Conservation (phyloP, 176 grass and related monocot species). For the Hyparrhenia diplandra region DNA sequence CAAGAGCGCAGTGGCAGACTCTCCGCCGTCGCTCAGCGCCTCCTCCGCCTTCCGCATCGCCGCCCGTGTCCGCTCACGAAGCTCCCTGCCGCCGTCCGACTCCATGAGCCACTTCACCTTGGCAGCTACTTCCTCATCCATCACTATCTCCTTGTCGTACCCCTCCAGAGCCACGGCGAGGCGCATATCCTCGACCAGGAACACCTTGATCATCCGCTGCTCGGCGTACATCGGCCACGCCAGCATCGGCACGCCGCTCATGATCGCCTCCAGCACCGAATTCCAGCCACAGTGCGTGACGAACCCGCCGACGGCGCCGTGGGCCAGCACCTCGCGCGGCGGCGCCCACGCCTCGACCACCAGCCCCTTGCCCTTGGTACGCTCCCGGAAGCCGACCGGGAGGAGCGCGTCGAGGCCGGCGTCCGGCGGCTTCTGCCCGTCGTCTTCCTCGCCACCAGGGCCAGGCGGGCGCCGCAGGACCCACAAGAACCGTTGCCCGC, state of each 20-base stretch:
- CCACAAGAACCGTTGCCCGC: constrained; percentile 29
- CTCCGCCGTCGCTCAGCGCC: constrained; percentile 8
- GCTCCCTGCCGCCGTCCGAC: constrained; percentile 2
- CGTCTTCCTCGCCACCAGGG: background rate
- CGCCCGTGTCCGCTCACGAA: background rate
- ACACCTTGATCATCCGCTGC: constrained; percentile 27
- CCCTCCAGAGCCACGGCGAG: constrained; percentile 19
- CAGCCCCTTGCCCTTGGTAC: constrained; percentile 14
- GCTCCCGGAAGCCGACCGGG: constrained; percentile 26
- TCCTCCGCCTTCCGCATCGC: constrained; percentile 1
- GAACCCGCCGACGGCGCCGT: constrained; percentile 29
- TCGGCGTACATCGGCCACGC: constrained; percentile 28
- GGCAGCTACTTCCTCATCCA: constrained; percentile 19
- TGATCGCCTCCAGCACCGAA: constrained; percentile 23
- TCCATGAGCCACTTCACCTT: constrained; percentile 37
- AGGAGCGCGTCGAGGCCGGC: background rate
- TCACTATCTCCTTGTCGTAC: background rate
- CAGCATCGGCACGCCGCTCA: constrained; percentile 27
- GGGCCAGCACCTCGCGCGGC: constrained; percentile 19
- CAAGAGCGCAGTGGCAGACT: constrained; percentile 10
- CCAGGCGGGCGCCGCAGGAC: background rate
- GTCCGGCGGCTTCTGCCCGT: background rate
- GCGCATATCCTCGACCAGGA: constrained; percentile 17
- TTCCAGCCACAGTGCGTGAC: constrained; percentile 54
- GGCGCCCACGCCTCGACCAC: constrained; percentile 28